phyloP scores from a whole-genome alignment of 208 protist species.

The Leishmania amazonensis region DNA sequence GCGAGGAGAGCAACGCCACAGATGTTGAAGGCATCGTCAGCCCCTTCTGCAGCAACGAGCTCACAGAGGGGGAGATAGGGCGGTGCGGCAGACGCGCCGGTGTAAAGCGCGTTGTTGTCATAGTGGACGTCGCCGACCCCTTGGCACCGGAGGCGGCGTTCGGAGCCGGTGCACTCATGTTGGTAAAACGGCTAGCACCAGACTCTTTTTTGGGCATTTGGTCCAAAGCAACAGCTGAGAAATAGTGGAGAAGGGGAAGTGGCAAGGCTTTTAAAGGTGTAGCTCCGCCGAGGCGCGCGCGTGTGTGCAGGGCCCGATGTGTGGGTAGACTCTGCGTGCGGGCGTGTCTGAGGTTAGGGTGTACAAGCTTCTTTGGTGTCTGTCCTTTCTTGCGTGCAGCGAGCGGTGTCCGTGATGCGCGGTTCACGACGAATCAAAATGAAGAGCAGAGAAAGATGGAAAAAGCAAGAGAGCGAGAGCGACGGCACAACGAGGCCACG shows the following conservation, averaged over 20 bases:
- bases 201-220: slow-evolving; percentile 7
- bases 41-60: background rate
- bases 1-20: background rate
- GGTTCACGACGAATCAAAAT: too few species aligned
- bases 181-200: background rate
- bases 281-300: too few species aligned
- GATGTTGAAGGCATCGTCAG: background rate
- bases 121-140: background rate
- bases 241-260: background rate
- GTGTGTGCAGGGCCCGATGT: too few species aligned
- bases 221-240: background rate
- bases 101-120: background rate
- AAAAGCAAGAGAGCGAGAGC: background rate
- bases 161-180: background rate
- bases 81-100: background rate
- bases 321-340: background rate
- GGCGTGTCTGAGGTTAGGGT: background rate
- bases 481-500: background rate
- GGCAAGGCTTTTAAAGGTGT: background rate
- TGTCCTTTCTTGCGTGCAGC: too few species aligned
- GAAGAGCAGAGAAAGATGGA: background rate
- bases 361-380: too few species aligned
- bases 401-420: too few species aligned
- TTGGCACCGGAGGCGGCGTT: background rate
- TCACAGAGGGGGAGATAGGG: background rate